Evolutionary conservation across 768 basidiomycete genomes (phyloP).

Genomic region (Collybia sordida): DNA sequence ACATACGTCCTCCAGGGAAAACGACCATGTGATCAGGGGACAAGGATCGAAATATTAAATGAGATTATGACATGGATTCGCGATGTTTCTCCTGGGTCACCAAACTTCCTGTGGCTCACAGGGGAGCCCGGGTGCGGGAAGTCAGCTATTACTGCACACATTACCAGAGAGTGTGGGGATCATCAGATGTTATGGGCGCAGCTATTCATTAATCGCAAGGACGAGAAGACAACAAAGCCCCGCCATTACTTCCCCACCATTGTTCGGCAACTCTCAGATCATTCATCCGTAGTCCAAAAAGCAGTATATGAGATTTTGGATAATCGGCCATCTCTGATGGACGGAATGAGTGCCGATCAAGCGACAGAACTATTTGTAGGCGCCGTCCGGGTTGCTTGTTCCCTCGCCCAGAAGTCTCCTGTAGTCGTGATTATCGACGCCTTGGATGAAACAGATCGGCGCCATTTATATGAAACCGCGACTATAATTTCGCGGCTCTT

Average conservation of each 20-base stretch:
- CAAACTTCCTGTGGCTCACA: constrained; percentile 7
- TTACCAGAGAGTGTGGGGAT: constrained; percentile 6
- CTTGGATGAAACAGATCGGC: constrained; percentile 13
- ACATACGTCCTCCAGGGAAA: constrained; percentile 15
- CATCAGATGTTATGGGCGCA: constrained; percentile 12
- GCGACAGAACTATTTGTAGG: constrained; percentile 9
- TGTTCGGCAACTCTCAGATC: constrained; percentile 11
- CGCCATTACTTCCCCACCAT: constrained; percentile 15
- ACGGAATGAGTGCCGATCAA: constrained; percentile 9
- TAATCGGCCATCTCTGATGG: constrained; percentile 1
- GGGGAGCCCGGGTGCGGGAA: constrained; percentile 7
- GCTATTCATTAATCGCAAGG: constrained; percentile 15
- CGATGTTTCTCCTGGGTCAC: constrained; percentile 1
- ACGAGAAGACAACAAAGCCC: constrained; percentile 10
- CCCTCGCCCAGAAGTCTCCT: constrained; percentile 1
- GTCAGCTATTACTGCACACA: constrained; percentile 11
- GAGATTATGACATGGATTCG: constrained; percentile 11
- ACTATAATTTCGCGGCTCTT: constrained; percentile 5
- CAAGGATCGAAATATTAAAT: constrained; percentile 9
- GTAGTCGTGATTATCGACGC: constrained; percentile 18
- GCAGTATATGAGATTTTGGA: constrained; percentile 7
- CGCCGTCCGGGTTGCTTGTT: constrained; percentile 8
- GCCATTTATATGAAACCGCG: neutral
- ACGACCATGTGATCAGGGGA: constrained; percentile 15
- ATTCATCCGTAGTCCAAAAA: neutral